phyloP scores from a whole-genome alignment of 179 eudicot species.

The Carnegiea gigantea region DNA sequence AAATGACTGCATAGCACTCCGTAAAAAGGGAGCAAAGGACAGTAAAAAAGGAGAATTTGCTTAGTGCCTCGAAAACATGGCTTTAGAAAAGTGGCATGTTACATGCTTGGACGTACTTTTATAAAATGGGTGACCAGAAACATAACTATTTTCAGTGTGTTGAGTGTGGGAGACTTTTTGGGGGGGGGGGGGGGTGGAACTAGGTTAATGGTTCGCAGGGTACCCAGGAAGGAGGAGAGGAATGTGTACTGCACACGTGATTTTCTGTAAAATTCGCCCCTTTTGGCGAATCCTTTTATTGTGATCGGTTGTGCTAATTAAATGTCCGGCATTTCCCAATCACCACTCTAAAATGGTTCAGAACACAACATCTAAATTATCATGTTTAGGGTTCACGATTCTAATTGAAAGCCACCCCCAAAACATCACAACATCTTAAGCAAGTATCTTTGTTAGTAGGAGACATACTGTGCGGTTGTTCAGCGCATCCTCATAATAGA shows the following conservation, averaged over 20 bases:
- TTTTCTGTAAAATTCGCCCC: neutral
- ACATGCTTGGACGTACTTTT: neutral
- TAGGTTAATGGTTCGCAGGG: neutral
- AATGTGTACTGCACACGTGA: neutral
- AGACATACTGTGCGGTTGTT: conserved; percentile 55
- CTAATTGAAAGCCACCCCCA: neutral
- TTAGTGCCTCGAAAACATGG: neutral
- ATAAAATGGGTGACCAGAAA: no score
- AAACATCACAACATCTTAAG: neutral
- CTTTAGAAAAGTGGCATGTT: neutral
- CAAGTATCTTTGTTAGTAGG: neutral
- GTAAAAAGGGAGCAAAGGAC: no score
- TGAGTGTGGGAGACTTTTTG: neutral
- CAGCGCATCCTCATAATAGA: conserved; percentile 74
- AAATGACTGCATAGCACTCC: neutral
- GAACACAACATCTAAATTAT: neutral
- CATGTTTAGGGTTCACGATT: neutral
- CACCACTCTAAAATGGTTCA: neutral
- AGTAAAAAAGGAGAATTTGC: neutral
- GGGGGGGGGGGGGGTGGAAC: neutral
- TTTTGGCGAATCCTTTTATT: neutral
- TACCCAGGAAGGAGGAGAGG: neutral
- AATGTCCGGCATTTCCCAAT: neutral
- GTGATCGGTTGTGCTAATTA: neutral
- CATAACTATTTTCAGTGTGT: neutral